Evolutionary conservation across 257 asterid species (phyloP).

Genomic region (Capsicum rhomboideum): DNA sequence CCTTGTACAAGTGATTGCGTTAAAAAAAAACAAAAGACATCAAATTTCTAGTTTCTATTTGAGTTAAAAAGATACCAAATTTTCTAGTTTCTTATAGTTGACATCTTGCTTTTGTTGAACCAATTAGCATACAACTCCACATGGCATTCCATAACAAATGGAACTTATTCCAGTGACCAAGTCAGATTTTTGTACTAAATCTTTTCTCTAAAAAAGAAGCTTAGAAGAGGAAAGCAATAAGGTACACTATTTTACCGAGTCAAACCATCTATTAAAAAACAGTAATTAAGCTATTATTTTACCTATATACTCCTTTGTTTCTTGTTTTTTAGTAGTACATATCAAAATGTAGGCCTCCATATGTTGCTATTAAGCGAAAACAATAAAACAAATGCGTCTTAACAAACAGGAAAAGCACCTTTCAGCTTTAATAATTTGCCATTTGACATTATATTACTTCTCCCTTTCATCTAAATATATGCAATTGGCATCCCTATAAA

Average conservation of each 20-base stretch:
- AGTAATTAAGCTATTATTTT: neutral
- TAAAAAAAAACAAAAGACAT: too few species aligned
- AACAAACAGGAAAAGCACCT: neutral
- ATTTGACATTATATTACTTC: neutral
- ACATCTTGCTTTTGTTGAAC: neutral
- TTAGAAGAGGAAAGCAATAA: neutral
- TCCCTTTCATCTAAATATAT: neutral
- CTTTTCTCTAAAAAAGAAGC: neutral
- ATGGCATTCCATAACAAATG: neutral
- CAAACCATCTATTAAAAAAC: neutral
- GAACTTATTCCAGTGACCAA: neutral
- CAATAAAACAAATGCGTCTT: neutral
- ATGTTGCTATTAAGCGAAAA: neutral
- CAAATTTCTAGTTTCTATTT: too few species aligned
- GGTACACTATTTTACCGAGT: neutral
- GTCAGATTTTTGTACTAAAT: neutral
- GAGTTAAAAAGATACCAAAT: too few species aligned
- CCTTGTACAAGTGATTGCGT: too few species aligned
- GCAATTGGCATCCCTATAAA: neutral
- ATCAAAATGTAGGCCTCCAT: neutral
- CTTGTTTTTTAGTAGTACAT: neutral
- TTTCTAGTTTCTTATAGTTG: too few species aligned
- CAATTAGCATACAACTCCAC: neutral
- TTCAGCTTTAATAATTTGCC: neutral
- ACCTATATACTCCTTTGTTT: neutral